Evolutionary conservation across 2,329 filamentous ascomycete genomes (phyloP).

Genomic region (Aspergillus amoenus): DNA sequence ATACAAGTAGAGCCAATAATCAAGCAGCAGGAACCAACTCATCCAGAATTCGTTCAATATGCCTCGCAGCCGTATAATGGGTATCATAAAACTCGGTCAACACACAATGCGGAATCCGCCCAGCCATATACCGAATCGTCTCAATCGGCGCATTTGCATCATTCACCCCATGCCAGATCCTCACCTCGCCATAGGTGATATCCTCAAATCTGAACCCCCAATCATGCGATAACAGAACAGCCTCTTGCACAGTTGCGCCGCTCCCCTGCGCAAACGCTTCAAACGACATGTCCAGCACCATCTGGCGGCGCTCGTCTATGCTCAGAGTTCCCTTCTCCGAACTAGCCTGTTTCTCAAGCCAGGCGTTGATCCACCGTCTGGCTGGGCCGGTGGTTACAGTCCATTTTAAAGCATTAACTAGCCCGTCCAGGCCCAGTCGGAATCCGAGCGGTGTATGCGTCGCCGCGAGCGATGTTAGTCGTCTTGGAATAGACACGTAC

Average conservation of each 20-base stretch:
- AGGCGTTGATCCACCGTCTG: neutral
- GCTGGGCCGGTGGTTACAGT: neutral
- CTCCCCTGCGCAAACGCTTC: slow-evolving; percentile 30
- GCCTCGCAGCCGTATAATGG: neutral
- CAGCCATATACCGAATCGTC: slow-evolving; percentile 40
- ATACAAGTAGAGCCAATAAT: neutral
- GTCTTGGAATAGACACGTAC: slow-evolving; percentile 25
- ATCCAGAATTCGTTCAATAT: neutral
- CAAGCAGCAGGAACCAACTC: neutral
- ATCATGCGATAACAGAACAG: slow-evolving; percentile 24
- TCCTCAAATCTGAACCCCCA: slow-evolving; percentile 32
- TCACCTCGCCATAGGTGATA: slow-evolving; percentile 23
- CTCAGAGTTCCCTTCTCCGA: neutral
- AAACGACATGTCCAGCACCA: slow-evolving; percentile 16
- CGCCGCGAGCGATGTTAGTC: neutral
- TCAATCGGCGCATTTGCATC: slow-evolving; percentile 29
- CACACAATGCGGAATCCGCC: slow-evolving; percentile 33
- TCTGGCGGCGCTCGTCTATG: neutral
- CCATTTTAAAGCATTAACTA: neutral
- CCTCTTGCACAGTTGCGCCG: slow-evolving; percentile 25
- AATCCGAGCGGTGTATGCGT: neutral
- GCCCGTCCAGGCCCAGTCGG: neutral
- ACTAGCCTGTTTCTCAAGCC: neutral
- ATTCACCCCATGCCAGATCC: slow-evolving; percentile 31
- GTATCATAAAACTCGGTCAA: slow-evolving; percentile 37